Percentiles rank a stretch among this genome's conserved stretches.
Conservation (phyloP, 495 filamentous ascomycete genomes). For the Daldinia grandis region DNA sequence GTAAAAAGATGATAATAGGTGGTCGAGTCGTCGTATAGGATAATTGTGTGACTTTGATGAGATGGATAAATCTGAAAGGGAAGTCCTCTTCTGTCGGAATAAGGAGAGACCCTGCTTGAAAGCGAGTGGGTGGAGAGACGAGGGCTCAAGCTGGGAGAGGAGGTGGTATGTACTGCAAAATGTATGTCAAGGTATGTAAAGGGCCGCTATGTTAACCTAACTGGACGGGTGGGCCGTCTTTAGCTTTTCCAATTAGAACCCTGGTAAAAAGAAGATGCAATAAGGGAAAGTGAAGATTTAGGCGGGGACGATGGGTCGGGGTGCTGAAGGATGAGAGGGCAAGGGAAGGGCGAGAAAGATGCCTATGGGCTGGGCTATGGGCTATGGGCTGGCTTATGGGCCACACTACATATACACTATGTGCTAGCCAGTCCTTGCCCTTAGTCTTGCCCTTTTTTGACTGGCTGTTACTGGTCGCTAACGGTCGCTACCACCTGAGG, state of each 20-base stretch:
- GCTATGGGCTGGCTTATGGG: slow-evolving; percentile 6
- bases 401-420: slow-evolving; percentile 24
- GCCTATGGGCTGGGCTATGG: not conserved
- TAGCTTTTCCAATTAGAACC: slow-evolving; percentile 40
- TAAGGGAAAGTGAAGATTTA: slow-evolving; percentile 39
- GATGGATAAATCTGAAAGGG: slow-evolving; percentile 22
- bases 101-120: slow-evolving; percentile 45
- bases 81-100: slow-evolving; percentile 32
- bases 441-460: slow-evolving; percentile 31
- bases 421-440: slow-evolving; percentile 4
- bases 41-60: slow-evolving; percentile 22
- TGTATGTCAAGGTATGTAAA: slow-evolving; percentile 40
- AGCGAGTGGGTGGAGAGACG: slow-evolving; percentile 43
- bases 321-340: slow-evolving; percentile 36
- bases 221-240: slow-evolving; percentile 22
- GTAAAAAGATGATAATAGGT: slow-evolving; percentile 18
- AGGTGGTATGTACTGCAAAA: slow-evolving; percentile 31
- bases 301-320: slow-evolving; percentile 36
- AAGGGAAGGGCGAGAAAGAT: not conserved
- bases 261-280: slow-evolving; percentile 32
- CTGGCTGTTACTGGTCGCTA: slow-evolving; percentile 14
- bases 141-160: slow-evolving; percentile 39
- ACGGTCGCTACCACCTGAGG: slow-evolving; percentile 15
- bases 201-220: slow-evolving; percentile 39
- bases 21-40: slow-evolving; percentile 5